Base-by-base conservation (phyloP, 164 flowering plant genomes). In the Taxillus chinensis region DNA sequence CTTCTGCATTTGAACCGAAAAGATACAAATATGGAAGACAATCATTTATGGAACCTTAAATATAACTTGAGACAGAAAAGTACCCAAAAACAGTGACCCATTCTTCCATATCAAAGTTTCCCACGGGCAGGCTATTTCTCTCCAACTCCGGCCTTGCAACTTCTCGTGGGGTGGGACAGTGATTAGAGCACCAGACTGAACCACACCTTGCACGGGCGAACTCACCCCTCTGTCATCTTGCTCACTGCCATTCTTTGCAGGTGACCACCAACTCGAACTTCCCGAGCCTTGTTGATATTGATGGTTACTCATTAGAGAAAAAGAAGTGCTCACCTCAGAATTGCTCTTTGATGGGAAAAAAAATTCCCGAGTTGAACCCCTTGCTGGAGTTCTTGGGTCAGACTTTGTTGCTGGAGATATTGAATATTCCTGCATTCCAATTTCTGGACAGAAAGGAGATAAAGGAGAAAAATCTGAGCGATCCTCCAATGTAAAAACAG, bases 21-120 rank as follows among this genome's bases (percentile, higher is more conserved):
- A 27, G 27, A 27, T 27, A 27, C 27, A 27, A 27, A 27, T 27
- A 27, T 27, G 27, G 27, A 27, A 27, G 27, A 27, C 27, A 27
- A 27, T 27, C 27, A 27, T 27, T 27, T 27, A 27, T 27, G 27
- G 27, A 27, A 27, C 27, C 2, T 16, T 3, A 5, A 41, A 12
- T 40, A 58, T 7, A 58, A 9, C 12, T 37, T 37, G 59, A 63
- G 64, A 7, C 62, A 12, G 41, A 5, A 3, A 3, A 40, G 62
- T 84, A 95, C 96, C 99, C 99, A 73, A 82, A 95, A 68, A 89
- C 95, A 61, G 99, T 95, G 62, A 89, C 91, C 97, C 99, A 95
- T 64, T 86, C 95, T 68, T 89, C 95, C 71, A 87, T 96, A 45
- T 82, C 84, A 37, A 84, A 74, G 55, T 73, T 75, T 41, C 79